phyloP scores from a whole-genome alignment of 2,329 filamentous ascomycete species.

The Dendrostoma leiphaemia region DNA sequence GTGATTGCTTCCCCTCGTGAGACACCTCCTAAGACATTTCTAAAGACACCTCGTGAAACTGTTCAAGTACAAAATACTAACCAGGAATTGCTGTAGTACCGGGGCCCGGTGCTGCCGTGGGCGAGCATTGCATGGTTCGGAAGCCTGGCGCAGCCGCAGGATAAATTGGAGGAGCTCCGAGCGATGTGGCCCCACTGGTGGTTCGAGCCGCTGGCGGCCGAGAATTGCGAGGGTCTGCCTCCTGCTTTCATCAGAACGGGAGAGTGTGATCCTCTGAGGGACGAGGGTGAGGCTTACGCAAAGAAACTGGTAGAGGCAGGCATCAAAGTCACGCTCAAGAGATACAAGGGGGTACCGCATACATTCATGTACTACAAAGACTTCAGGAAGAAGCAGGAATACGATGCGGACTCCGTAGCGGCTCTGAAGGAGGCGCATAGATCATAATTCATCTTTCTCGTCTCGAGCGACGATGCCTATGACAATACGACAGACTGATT shows the following conservation, averaged over 20 bases:
- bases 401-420: slow-evolving; percentile 30
- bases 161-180: slow-evolving; percentile 24
- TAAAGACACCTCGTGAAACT: no score
- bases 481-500: background rate
- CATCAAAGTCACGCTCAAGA: slow-evolving; percentile 34
- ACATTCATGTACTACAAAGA: slow-evolving; percentile 33
- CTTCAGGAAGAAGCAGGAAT: slow-evolving; percentile 30
- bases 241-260: slow-evolving; percentile 33
- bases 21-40: no score
- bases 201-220: slow-evolving; percentile 30
- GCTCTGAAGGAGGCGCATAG: slow-evolving; percentile 31
- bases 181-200: slow-evolving; percentile 33
- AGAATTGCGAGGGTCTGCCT: slow-evolving; percentile 30
- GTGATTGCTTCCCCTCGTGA: no score
- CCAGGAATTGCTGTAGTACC: no score
- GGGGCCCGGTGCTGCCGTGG: slow-evolving; percentile 33
- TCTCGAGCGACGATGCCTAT: background rate
- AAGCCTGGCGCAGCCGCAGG: slow-evolving; percentile 26
- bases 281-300: slow-evolving; percentile 40
- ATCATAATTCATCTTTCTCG: background rate
- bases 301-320: slow-evolving; percentile 34
- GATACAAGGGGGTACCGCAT: slow-evolving; percentile 36
- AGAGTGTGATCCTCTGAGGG: slow-evolving; percentile 36
- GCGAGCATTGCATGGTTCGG: slow-evolving; percentile 33
- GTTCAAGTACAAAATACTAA: no score